A percentile compares a stretch with the other conserved stretches of the same genome.
phyloP scores from a whole-genome alignment of 768 basidiomycete species.

The Tephrocybe rancida region DNA sequence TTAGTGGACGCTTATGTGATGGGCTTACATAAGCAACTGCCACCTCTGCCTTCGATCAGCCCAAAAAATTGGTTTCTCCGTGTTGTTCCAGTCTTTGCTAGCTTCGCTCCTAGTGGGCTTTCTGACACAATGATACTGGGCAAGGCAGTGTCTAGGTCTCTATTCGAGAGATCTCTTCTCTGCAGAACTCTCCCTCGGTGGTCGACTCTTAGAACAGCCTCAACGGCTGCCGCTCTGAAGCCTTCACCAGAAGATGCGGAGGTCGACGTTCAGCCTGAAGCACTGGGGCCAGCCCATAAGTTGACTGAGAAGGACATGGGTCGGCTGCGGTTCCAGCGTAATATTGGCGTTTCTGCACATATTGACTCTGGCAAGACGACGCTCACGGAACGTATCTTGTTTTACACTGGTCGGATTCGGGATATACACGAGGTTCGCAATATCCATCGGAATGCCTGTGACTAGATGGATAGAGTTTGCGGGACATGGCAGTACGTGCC shows the following conservation, averaged over 20 bases:
- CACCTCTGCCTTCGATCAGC: no score
- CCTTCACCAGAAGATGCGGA: conserved; percentile 17
- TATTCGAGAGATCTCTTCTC: conserved; percentile 10
- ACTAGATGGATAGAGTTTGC: conserved; percentile 10
- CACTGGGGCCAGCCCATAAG: conserved; percentile 37
- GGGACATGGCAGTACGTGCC: conserved; percentile 6
- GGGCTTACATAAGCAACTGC: no score
- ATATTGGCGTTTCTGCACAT: conserved; percentile 95
- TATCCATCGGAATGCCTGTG: conserved; percentile 20
- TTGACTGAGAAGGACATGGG: conserved; percentile 67
- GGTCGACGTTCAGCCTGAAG: conserved; percentile 15
- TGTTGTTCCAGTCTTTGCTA: neutral
- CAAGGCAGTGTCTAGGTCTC: conserved; percentile 20
- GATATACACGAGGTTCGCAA: conserved; percentile 92
- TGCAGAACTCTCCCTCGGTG: conserved; percentile 2
- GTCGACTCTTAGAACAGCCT: conserved; percentile 35
- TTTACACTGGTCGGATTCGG: conserved; percentile 93
- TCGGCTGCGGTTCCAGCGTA: conserved; percentile 78
- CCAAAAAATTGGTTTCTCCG: neutral
- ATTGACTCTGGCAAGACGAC: conserved; percentile 99
- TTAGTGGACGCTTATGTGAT: no score
- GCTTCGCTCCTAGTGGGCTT: conserved; percentile 6
- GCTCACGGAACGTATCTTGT: conserved; percentile 92
- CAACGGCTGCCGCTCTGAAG: conserved; percentile 46
- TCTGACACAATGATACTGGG: conserved; percentile 21